Evolutionary conservation across 805 yeast genomes (phyloP).

Genomic region (Ogataea henricii): DNA sequence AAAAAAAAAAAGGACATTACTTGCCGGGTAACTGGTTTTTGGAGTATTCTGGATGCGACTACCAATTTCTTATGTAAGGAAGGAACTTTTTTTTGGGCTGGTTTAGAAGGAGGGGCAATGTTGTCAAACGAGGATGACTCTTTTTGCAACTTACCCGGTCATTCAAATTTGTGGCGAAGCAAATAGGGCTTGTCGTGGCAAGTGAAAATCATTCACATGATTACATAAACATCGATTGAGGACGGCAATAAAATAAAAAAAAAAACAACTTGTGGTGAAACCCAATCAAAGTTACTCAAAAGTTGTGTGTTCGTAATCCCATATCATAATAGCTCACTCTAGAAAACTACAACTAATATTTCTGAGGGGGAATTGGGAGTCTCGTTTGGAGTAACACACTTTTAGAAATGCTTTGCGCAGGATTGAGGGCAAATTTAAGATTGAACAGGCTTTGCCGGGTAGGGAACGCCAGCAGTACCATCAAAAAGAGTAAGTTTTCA

Average conservation of each 20-base stretch:
- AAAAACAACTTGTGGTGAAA: not conserved
- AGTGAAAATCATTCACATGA: not conserved
- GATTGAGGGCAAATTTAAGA: constrained; percentile 9
- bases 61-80: too few species aligned
- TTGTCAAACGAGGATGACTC: not conserved
- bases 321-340: too few species aligned
- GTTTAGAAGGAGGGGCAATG: not conserved
- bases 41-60: too few species aligned
- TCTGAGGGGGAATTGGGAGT: constrained; percentile 1
- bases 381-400: not conserved
- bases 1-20: not conserved
- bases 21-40: constrained; percentile 5
- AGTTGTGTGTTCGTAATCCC: not conserved
- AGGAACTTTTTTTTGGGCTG: not conserved
- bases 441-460: constrained; percentile 8
- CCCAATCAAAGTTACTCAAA: constrained; percentile 15
- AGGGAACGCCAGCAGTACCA: constrained; percentile 4
- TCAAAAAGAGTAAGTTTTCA: constrained; percentile 3
- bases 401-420: constrained; percentile 10
- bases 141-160: not conserved
- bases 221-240: not conserved
- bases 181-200: not conserved
- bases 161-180: not conserved
- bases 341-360: not conserved
- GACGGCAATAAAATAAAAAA: not conserved